A percentile compares a stretch with the other conserved stretches of the same genome.
Conservation (phyloP, 352 stramenopile species). For the Hyphochytrium catenoides region DNA sequence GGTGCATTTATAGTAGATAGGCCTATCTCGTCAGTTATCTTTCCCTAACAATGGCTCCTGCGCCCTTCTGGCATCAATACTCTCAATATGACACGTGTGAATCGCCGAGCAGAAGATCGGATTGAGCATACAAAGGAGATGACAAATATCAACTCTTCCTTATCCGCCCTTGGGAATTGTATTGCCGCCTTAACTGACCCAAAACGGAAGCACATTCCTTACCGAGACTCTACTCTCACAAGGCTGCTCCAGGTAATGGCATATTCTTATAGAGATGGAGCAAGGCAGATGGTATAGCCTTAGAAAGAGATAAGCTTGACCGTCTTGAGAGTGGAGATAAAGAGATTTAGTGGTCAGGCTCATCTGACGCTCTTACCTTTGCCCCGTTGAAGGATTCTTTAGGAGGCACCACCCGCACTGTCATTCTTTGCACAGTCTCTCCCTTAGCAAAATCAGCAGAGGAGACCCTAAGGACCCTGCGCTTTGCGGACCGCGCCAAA, state of each 20-base stretch:
- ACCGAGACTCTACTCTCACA: constrained; percentile 62
- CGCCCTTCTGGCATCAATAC: no score
- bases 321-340: no score
- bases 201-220: constrained; percentile 66
- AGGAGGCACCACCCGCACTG: constrained; percentile 36
- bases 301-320: no score
- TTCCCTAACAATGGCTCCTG: no score
- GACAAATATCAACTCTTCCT: constrained; percentile 69
- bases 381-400: constrained; percentile 59
- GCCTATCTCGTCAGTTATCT: no score
- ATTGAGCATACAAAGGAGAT: constrained; percentile 41
- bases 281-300: no score
- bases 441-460: constrained; percentile 17
- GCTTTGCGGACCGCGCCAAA: constrained; percentile 38
- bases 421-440: constrained; percentile 36
- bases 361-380: no score
- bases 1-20: no score
- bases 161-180: constrained; percentile 70
- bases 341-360: no score
- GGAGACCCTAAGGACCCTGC: constrained; percentile 42
- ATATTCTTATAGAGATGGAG: no score
- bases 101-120: constrained; percentile 38
- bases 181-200: constrained; percentile 52
- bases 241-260: constrained; percentile 51
- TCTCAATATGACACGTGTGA: no score